phyloP scores from a whole-genome alignment of 2,329 filamentous ascomycete genomes.

The Lachnellula subtilissima region DNA sequence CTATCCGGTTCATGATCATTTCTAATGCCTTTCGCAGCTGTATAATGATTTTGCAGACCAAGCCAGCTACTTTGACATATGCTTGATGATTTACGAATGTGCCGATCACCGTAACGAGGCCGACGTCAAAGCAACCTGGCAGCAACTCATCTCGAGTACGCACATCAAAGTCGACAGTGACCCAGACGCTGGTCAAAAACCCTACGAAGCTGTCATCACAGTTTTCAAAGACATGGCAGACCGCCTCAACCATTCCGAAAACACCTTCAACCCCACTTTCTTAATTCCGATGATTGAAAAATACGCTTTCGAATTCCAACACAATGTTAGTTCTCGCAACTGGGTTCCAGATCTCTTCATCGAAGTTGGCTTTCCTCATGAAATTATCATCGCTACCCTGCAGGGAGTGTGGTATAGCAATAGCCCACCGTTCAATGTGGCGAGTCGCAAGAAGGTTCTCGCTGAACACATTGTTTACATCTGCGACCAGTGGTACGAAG shows the following conservation, averaged over 20 bases:
- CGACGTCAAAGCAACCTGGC: constrained; percentile 81
- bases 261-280: constrained; percentile 59
- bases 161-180: constrained; percentile 45
- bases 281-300: constrained; percentile 59
- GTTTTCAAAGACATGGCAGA: constrained; percentile 61
- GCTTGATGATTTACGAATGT: constrained; percentile 83
- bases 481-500: constrained; percentile 55
- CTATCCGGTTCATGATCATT: not conserved
- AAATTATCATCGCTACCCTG: constrained; percentile 56
- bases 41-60: constrained; percentile 90
- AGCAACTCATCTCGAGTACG: constrained; percentile 68
- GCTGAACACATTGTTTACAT: constrained; percentile 59
- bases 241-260: constrained; percentile 59
- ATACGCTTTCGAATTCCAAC: constrained; percentile 55
- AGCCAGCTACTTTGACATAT: constrained; percentile 90
- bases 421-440: constrained; percentile 58
- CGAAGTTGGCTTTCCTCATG: constrained; percentile 55
- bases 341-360: constrained; percentile 58
- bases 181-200: constrained; percentile 42
- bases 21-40: constrained; percentile 49
- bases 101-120: constrained; percentile 86
- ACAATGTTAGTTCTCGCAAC: constrained; percentile 44
- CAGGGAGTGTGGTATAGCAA: constrained; percentile 65
- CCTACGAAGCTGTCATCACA: constrained; percentile 66
- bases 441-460: constrained; percentile 48